These are phyloP conservation scores for Tuber microsphaerosporum DNA, from an alignment of 495 filamentous ascomycete genomes.

Conservation along the genomic window DNA sequence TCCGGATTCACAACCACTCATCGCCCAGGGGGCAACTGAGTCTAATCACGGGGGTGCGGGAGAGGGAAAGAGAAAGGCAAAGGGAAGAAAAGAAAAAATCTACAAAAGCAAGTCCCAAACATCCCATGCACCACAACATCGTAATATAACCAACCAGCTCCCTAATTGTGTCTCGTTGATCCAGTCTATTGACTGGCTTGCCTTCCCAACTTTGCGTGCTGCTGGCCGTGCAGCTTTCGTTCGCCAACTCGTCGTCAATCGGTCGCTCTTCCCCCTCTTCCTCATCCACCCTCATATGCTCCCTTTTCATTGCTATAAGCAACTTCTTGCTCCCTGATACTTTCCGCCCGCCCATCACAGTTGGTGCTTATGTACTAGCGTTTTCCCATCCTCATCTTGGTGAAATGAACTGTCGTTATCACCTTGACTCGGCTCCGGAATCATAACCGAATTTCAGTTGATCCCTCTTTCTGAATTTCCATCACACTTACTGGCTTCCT, in stretches of 20 bases:
- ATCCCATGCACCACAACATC: background rate
- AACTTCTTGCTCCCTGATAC: constrained; percentile 18
- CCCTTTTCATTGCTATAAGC: constrained; percentile 37
- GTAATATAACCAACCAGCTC: background rate
- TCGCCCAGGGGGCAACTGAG: background rate
- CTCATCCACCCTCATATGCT: constrained; percentile 27
- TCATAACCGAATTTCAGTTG: constrained; percentile 5
- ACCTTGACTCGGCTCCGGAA: constrained; percentile 17
- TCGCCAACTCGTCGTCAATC: constrained; percentile 20
- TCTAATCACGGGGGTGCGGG: background rate
- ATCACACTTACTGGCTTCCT: constrained; percentile 21
- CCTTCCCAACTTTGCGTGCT: constrained; percentile 22
- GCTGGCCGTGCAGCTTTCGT: constrained; percentile 33
- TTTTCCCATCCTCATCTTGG: constrained; percentile 26
- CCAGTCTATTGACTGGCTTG: constrained; percentile 7
- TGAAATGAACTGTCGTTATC: constrained; percentile 32
- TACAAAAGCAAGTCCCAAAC: constrained; percentile 6
- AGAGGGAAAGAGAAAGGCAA: background rate
- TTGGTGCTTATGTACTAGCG: constrained; percentile 20
- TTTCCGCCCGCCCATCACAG: constrained; percentile 18
- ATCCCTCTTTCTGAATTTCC: constrained; percentile 23
- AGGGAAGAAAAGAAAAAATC: background rate
- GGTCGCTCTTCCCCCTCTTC: constrained; percentile 18
- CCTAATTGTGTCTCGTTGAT: background rate
- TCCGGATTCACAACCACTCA: background rate